Conservation (phyloP, 2,329 filamentous ascomycete genomes). For the Clonostachys rosea region DNA sequence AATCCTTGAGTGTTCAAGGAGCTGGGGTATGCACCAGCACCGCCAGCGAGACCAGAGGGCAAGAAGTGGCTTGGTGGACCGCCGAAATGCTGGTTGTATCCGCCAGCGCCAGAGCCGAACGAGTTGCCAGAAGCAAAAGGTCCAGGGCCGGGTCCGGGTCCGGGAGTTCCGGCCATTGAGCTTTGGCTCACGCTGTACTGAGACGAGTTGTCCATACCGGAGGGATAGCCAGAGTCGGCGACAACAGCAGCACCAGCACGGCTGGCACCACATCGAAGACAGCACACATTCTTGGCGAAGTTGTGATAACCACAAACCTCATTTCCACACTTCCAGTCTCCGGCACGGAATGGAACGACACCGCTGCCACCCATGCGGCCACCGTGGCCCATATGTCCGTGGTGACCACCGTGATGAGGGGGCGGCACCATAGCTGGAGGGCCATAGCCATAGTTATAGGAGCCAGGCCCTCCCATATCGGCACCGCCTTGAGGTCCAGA, state of each 20-base stretch:
- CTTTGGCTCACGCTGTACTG: conserved; percentile 82
- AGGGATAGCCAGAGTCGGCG: conserved; percentile 83
- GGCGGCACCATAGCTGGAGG: conserved; percentile 74
- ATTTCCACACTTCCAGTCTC: conserved; percentile 98
- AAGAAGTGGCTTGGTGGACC: conserved; percentile 87
- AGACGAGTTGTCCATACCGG: conserved; percentile 71
- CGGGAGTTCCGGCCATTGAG: conserved; percentile 80
- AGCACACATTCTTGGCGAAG: conserved; percentile 99
- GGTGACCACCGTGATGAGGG: conserved; percentile 54
- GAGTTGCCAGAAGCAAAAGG: conserved; percentile 67
- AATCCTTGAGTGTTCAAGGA: conserved; percentile 75
- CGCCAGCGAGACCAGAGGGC: conserved; percentile 73
- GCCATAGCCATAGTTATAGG: conserved; percentile 49
- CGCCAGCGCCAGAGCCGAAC: conserved; percentile 57
- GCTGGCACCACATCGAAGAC: conserved; percentile 91
- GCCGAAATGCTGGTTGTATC: conserved; percentile 77
- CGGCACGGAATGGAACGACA: conserved; percentile 93
- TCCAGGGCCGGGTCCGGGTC: conserved; percentile 71
- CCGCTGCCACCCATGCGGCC: conserved; percentile 72
- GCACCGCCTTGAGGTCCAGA: conserved; percentile 62
- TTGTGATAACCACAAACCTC: conserved; percentile 98
- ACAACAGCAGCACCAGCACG: conserved; percentile 91
- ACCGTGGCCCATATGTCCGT: conserved; percentile 44
- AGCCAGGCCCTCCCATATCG: conserved; percentile 44
- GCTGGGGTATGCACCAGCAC: conserved; percentile 69